These are phyloP conservation scores for Conticribra weissflogii DNA, from an alignment of 108 stramenopile species.

Conservation along the genomic window DNA sequence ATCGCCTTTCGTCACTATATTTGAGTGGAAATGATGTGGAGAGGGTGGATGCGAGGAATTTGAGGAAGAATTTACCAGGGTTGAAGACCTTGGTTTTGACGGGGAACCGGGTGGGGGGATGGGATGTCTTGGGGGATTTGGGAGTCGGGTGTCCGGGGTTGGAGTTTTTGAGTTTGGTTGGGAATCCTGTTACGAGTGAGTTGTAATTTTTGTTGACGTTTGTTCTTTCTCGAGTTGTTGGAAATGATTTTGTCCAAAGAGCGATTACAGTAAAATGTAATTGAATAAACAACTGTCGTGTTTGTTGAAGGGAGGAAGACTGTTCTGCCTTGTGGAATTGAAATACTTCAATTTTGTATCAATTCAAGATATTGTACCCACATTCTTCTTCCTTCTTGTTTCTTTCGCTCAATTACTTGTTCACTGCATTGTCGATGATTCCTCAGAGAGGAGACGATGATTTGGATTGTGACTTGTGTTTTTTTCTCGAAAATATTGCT, in stretches of 20 bases:
- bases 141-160: slow-evolving; percentile 73
- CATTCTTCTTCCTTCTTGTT: slow-evolving; percentile 13
- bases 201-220: slow-evolving; percentile 36
- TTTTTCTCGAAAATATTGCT: slow-evolving; percentile 24
- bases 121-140: slow-evolving; percentile 68
- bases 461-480: not conserved
- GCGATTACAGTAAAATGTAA: too few relatives aligned
- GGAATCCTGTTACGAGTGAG: slow-evolving; percentile 87
- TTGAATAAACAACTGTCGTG: too few relatives aligned
- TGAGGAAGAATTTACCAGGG: slow-evolving; percentile 64
- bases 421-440: slow-evolving; percentile 36
- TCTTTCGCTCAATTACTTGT: not conserved
- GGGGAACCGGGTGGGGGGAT: slow-evolving; percentile 66
- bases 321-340: not conserved
- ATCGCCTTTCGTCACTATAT: slow-evolving; percentile 53
- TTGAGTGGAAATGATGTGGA: slow-evolving; percentile 70
- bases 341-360: slow-evolving; percentile 6
- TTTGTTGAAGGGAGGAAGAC: slow-evolving; percentile 2
- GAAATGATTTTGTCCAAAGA: not conserved
- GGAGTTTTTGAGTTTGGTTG: slow-evolving; percentile 66
- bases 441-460: slow-evolving; percentile 33
- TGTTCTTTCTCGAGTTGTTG: slow-evolving; percentile 4
- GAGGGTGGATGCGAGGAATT: slow-evolving; percentile 60
- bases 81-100: slow-evolving; percentile 60
- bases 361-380: slow-evolving; percentile 26